These are phyloP conservation scores for Colletotrichum lentis DNA, from an alignment of 2,329 filamentous ascomycete genomes.

Conservation along the genomic window DNA sequence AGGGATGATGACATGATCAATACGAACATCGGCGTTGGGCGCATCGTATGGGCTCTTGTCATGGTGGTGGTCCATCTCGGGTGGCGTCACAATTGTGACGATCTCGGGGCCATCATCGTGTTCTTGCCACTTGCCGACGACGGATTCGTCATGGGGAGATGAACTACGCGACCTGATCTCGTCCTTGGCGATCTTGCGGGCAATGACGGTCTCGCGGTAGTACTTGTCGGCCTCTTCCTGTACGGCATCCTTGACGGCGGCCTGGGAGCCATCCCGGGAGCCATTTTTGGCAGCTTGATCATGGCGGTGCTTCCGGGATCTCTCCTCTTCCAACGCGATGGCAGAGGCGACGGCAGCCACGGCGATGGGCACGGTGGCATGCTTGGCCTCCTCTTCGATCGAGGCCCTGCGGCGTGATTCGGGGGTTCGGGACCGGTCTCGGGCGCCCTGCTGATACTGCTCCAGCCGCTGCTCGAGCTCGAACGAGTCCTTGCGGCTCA, in stretches of 20 bases:
- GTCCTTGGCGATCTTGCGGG: conserved; percentile 62
- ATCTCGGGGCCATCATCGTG: conserved; percentile 47
- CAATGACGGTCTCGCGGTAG: conserved; percentile 64
- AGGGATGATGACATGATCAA: conserved; percentile 67
- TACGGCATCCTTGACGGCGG: conserved; percentile 53
- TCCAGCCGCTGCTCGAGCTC: conserved; percentile 51
- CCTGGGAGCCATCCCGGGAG: conserved; percentile 46
- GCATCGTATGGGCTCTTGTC: conserved; percentile 62
- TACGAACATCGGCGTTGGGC: conserved; percentile 70
- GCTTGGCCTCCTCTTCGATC: conserved; percentile 53
- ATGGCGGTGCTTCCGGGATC: conserved; percentile 46
- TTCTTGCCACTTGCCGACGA: conserved; percentile 62
- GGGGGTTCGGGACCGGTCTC: conserved; percentile 40
- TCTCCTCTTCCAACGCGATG: conserved; percentile 54
- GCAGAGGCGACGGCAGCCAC: conserved; percentile 58
- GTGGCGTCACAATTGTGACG: conserved; percentile 64
- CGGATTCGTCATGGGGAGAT: conserved; percentile 60
- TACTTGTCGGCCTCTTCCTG: conserved; percentile 66
- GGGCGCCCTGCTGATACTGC: conserved; percentile 41
- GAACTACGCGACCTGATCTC: conserved; percentile 61
- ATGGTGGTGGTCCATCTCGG: conserved; percentile 56
- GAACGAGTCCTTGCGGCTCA: conserved; percentile 61
- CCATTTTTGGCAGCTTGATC: conserved; percentile 47
- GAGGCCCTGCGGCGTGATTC: conserved; percentile 39
- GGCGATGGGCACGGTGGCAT: conserved; percentile 58